phyloP scores from a whole-genome alignment of 176 grass and related monocot species.

The Hyparrhenia diplandra region DNA sequence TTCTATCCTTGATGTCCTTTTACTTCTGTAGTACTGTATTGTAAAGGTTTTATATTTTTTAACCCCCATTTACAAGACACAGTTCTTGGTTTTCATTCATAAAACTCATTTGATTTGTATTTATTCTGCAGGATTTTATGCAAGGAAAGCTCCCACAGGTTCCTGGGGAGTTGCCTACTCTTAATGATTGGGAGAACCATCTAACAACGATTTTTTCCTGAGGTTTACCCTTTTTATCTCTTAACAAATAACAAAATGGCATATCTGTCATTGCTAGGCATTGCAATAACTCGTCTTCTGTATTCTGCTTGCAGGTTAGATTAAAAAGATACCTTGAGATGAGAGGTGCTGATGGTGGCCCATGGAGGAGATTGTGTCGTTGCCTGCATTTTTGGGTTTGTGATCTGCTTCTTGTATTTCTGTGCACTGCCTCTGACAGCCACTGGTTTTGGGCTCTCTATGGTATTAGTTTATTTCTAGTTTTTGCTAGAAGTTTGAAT shows the following conservation, averaged over 20 bases:
- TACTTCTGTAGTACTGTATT: slow-evolving; percentile 8
- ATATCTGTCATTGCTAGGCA: neutral
- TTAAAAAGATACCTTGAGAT: slow-evolving; percentile 98
- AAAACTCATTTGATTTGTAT: slow-evolving; percentile 1
- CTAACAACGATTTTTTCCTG: slow-evolving; percentile 99
- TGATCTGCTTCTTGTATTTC: neutral
- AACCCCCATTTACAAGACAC: neutral
- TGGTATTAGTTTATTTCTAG: neutral
- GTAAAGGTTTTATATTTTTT: neutral
- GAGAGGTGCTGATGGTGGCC: slow-evolving; percentile 97
- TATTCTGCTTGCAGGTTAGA: slow-evolving; percentile 67
- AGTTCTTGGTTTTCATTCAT: neutral
- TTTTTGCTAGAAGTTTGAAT: neutral
- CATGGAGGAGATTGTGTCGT: slow-evolving; percentile 93
- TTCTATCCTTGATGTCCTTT: slow-evolving; percentile 28
- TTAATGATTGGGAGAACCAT: slow-evolving; percentile 99
- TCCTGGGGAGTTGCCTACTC: slow-evolving; percentile 86
- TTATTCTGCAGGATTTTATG: slow-evolving; percentile 89
- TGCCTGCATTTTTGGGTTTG: slow-evolving; percentile 98
- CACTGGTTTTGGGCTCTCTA: neutral
- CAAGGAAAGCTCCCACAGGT: slow-evolving; percentile 73
- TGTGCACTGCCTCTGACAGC: slow-evolving; percentile 3
- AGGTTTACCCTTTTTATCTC: slow-evolving; percentile 44
- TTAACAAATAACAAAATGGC: neutral
- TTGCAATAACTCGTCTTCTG: slow-evolving; percentile 11